Conservation (phyloP, 495 filamentous ascomycete species). For the Penicillium verhagenii region DNA sequence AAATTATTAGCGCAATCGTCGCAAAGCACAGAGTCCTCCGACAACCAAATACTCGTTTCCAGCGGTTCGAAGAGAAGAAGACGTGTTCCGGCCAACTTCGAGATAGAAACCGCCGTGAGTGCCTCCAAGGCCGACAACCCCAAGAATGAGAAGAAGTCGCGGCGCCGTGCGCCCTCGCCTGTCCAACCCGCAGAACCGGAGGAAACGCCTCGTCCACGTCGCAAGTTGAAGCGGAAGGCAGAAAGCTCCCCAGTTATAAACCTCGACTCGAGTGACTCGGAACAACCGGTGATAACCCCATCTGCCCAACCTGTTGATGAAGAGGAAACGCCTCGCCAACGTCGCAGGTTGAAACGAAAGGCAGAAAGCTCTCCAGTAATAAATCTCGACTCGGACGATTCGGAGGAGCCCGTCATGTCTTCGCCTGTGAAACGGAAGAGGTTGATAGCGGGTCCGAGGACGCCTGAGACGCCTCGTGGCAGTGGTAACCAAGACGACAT, state of each 20-base stretch:
- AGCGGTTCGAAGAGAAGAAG: conserved; percentile 14
- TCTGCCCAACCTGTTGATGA: conserved; percentile 31
- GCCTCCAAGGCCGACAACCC: background rate
- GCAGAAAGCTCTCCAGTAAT: conserved; percentile 14
- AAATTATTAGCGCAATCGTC: conserved; percentile 2
- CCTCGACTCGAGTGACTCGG: conserved; percentile 19
- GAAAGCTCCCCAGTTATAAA: conserved; percentile 4
- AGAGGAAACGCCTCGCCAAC: no score
- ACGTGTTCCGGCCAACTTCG: background rate
- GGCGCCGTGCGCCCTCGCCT: background rate
- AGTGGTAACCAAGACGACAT: conserved; percentile 29
- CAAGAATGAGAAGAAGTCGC: background rate
- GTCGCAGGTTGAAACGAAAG: conserved; percentile 31
- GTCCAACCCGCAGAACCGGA: conserved; percentile 7
- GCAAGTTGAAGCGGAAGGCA: conserved; percentile 33
- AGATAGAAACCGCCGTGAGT: background rate
- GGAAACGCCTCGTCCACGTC: conserved; percentile 25
- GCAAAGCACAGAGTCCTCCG: conserved; percentile 13
- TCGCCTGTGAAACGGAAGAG: conserved; percentile 28
- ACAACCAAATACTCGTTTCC: conserved; percentile 23
- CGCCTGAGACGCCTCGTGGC: conserved; percentile 26
- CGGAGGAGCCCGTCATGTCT: conserved; percentile 25
- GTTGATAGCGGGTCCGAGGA: conserved; percentile 8
- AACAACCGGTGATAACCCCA: conserved; percentile 25
- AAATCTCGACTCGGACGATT: conserved; percentile 26